Base-by-base conservation (phyloP, 805 yeast species). In the Phaffomyces thermotolerans region DNA sequence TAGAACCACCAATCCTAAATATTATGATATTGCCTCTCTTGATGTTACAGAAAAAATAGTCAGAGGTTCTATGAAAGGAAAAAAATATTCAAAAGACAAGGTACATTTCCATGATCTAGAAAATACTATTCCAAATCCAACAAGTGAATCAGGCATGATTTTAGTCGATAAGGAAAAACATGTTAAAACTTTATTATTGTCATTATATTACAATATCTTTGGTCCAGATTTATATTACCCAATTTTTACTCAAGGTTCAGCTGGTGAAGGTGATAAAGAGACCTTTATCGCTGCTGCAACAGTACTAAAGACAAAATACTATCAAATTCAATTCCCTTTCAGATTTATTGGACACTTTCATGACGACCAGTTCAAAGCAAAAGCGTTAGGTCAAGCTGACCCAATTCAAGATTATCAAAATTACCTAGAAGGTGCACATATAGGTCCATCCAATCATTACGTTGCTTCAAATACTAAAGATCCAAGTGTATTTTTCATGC, bases 181-280 rank as follows among this genome's bases (percentile, higher is more conserved):
- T 53, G 53, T 70, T 40, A 72, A 68, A 47, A 76, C 84, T 0
- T 57, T 79, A 39, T 53, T 79, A 20, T 58, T 80, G 35, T 67
- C 80, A 3, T 63, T 76, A 34, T 80, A 78, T 60, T 80, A 80
- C 57, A 79, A 80, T 53, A 61, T 78, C 2, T 66, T 60, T 56
- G 87, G 87, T 0, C 85, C 85, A 2, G 59, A 71, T 15, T 71
- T 67, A 52, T 80, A 74, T 57, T 80, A 80, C 54, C 81, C 84
- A 3, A 59, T 80, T 36, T 67, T 80, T 52, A 69, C 84, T 0
- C 87, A 80, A 56, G 85, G 85, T 2, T 70, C 78, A 20, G 83
- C 84, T 0, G 86, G 86, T n/a, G 82, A 80, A 62, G 86, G 86
- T 35, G 86, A 80, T 53, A 80, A 80, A 53, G 86, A 80, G 51